Evolutionary conservation across 148 eudicot genomes (phyloP).

Genomic region (Spergularia bocconei): DNA sequence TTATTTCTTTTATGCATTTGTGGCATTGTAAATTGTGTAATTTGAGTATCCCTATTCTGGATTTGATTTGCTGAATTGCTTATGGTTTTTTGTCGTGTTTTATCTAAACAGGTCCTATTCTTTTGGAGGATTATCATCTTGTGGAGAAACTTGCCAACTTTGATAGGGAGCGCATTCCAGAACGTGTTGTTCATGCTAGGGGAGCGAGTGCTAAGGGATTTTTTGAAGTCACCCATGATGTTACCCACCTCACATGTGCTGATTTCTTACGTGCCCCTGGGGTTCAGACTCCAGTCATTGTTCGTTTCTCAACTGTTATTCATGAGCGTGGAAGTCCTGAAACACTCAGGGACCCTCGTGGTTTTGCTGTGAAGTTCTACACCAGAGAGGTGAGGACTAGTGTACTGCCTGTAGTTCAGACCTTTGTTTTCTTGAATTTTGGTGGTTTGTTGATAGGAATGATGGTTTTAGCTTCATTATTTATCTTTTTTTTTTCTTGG

Average conservation of each 20-base stretch:
- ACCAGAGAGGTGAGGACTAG: constrained; percentile 74
- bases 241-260: constrained; percentile 81
- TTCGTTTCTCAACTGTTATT: constrained; percentile 93
- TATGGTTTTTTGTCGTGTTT: background rate
- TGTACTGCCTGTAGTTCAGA: background rate
- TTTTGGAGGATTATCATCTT: constrained; percentile 77
- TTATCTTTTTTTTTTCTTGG: background rate
- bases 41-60: no score
- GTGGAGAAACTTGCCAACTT: constrained; percentile 77
- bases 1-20: no score
- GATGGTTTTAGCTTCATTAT: background rate
- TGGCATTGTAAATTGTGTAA: no score
- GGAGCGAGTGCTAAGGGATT: constrained; percentile 82
- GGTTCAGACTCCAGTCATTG: constrained; percentile 91
- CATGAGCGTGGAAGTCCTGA: constrained; percentile 99
- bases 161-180: constrained; percentile 77
- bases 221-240: constrained; percentile 87
- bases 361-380: constrained; percentile 95
- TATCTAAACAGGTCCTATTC: constrained; percentile 54
- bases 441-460: background rate
- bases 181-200: constrained; percentile 84
- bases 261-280: constrained; percentile 92
- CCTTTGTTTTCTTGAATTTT: background rate
- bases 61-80: no score
- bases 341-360: constrained; percentile 91